Evolutionary conservation across 176 grass and related monocot species (phyloP), one percentile per base, ranked within the genome.

Genomic region (Hsuehochloa calcarea): DNA sequence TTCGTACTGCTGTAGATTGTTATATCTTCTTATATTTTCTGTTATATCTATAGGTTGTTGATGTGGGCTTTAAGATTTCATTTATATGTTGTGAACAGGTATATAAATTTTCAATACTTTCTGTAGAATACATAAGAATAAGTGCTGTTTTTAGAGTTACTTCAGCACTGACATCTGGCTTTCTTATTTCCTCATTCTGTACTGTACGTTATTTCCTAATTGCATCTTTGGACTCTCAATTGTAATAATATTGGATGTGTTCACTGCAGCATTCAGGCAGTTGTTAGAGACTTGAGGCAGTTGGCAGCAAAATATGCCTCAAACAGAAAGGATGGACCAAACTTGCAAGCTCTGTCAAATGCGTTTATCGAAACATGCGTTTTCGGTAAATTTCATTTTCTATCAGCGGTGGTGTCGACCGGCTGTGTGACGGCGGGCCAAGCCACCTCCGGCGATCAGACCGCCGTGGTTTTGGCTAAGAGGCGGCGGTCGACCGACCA

Each of bases 271-370:
- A 27, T 92, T 47, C 88, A 88, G 69, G 90, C 90, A 35, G 26
- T 94, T 73, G 38, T 92, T 74, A 70, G 85, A 64, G 93, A 85
- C 56, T 86, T 94, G 61, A 83, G 90, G 64, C 82, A 88, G 16
- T 85, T 94, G 65, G 87, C 93, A 81, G 88, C 61, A 70, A 84
- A 84, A 77, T 79, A 80, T 71, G 88, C 93, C 51, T 86, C 87
- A 19, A 22, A 85, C 15, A 91, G 85, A 70, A 94, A 87, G 83
- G 93, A 88, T 70, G 87, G 63, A 81, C 35, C 52, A 82, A 87
- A 80, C 73, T n/a, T 54, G 61, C 85, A 86, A 83, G 82, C 78
- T 59, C 79, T 90, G 19, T 77, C 81, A 52, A 88, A 78, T 81
- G 93, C 93, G n/a, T n/a, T n/a, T n/a, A n/a, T n/a, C n/a, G n/a